Conservation (phyloP, 805 yeast species). For the Yamadazyma ubonensis region DNA sequence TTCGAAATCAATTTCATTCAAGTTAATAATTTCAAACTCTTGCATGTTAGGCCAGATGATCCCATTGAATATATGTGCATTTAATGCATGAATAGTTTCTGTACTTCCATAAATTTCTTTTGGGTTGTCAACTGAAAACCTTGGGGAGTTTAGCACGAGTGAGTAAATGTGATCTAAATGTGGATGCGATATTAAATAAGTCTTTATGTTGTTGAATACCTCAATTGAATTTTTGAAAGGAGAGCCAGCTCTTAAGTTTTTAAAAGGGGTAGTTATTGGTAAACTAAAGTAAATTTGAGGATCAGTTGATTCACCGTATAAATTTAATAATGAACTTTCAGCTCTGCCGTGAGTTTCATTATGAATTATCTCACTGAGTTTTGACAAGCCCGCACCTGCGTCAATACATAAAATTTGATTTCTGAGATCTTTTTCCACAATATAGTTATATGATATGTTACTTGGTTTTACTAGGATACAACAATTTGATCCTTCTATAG, state of each 20-base stretch:
- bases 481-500: conserved; percentile 68
- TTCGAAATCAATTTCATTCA: conserved; percentile 18
- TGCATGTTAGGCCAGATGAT: conserved; percentile 76
- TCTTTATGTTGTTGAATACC: conserved; percentile 28
- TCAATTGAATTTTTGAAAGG: conserved; percentile 13
- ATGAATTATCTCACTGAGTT: conserved; percentile 44
- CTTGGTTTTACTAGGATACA: conserved; percentile 64
- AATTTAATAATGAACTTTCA: conserved; percentile 8
- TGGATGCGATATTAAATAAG: conserved; percentile 69
- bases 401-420: conserved; percentile 61
- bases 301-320: conserved; percentile 31
- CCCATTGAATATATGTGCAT: conserved; percentile 66
- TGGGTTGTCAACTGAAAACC: conserved; percentile 27
- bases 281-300: conserved; percentile 20
- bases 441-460: conserved; percentile 37
- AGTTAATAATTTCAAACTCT: conserved; percentile 23
- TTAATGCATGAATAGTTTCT: conserved; percentile 52
- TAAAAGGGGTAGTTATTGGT: conserved; percentile 26
- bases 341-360: conserved; percentile 22
- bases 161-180: conserved; percentile 81
- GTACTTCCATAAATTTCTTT: conserved; percentile 55
- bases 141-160: conserved; percentile 69
- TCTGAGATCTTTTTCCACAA: conserved; percentile 22
- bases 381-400: conserved; percentile 73
- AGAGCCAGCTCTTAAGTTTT: conserved; percentile 10